Conservation (phyloP, 345 rosid species). For the Salix purpurea region DNA sequence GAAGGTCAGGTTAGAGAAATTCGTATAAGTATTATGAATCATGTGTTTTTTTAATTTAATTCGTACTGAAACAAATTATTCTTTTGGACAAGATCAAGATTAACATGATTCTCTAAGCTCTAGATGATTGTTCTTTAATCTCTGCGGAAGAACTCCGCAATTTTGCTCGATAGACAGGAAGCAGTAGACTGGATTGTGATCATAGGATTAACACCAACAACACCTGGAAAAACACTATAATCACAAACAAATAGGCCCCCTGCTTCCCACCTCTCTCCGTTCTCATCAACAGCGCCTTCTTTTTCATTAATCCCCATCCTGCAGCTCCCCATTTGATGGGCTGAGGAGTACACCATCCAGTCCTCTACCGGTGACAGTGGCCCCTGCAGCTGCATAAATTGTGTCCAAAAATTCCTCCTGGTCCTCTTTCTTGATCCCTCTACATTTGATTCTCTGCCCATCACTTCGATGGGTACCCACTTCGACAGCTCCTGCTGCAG, state of each 20-base stretch:
- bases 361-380: slow-evolving; percentile 26
- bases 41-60: too few species aligned
- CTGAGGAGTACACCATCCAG: slow-evolving; percentile 42
- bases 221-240: slow-evolving; percentile 56
- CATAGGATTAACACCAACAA: slow-evolving; percentile 71
- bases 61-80: background rate
- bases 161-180: slow-evolving; percentile 37
- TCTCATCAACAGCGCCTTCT: slow-evolving; percentile 56
- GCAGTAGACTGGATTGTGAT: slow-evolving; percentile 58
- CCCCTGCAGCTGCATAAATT: slow-evolving; percentile 40
- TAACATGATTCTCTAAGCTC: background rate
- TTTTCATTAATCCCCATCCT: slow-evolving; percentile 46
- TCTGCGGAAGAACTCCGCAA: slow-evolving; percentile 11
- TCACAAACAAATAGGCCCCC: slow-evolving; percentile 57
- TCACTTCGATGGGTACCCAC: slow-evolving; percentile 62
- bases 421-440: slow-evolving; percentile 29
- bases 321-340: slow-evolving; percentile 76
- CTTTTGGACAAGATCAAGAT: background rate
- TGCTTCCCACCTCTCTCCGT: slow-evolving; percentile 71
- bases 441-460: slow-evolving; percentile 51
- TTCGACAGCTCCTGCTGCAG: slow-evolving; percentile 70
- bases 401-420: slow-evolving; percentile 47
- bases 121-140: background rate
- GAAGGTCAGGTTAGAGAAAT: background rate
- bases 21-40: background rate